Percentiles rank a stretch among this genome's conserved stretches.
Conservation (phyloP, 2,329 filamentous ascomycete genomes). For the Trichoderma sp. region DNA sequence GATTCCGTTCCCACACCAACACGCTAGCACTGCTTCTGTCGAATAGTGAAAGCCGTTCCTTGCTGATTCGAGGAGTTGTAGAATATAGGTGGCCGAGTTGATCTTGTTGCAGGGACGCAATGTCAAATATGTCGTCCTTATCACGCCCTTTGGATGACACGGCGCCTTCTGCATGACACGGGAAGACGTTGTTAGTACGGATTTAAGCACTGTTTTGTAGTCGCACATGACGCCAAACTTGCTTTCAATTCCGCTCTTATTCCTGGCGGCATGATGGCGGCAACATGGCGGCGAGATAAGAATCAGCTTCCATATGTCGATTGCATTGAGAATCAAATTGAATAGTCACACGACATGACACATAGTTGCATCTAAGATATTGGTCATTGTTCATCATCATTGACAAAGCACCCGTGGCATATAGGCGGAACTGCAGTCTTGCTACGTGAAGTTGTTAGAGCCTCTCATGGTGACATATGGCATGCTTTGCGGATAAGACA, state of each 20-base stretch:
- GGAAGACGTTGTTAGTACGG: neutral
- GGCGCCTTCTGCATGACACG: neutral
- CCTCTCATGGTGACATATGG: neutral
- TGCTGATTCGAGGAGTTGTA: neutral
- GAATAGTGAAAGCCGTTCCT: neutral
- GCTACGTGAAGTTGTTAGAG: neutral
- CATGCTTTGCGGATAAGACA: neutral
- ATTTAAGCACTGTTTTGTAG: neutral
- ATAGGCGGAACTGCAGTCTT: neutral
- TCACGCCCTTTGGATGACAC: conserved; percentile 18
- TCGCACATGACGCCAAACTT: neutral
- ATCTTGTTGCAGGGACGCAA: neutral
- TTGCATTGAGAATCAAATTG: neutral
- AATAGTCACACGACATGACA: neutral
- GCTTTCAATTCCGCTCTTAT: neutral
- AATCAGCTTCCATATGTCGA: neutral
- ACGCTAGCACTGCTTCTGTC: neutral
- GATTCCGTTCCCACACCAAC: neutral
- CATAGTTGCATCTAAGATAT: neutral
- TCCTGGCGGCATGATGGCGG: neutral
- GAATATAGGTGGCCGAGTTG: neutral
- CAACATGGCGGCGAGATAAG: neutral
- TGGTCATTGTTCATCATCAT: neutral
- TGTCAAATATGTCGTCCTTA: conserved; percentile 16
- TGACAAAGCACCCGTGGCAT: neutral